Percentiles rank a stretch among this genome's conserved stretches.
Evolutionary conservation across 192 early-diverging fungal genomes (phyloP).

Genomic region (Podila epigama): DNA sequence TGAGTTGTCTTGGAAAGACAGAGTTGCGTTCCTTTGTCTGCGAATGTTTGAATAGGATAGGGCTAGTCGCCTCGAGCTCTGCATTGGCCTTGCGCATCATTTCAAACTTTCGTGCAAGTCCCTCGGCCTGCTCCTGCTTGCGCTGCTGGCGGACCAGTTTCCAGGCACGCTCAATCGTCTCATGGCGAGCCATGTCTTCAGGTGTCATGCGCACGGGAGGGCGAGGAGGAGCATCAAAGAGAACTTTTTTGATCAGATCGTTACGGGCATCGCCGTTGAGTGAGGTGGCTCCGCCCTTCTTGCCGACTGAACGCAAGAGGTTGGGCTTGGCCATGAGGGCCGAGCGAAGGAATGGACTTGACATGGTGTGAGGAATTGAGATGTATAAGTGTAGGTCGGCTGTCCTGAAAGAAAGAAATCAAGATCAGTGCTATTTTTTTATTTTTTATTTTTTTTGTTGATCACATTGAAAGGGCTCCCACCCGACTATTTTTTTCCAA

Average conservation of each 20-base stretch:
- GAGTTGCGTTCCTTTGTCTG: slow-evolving; percentile 61
- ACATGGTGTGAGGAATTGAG: slow-evolving; percentile 14
- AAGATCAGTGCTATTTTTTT: neutral
- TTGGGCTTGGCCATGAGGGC: slow-evolving; percentile 16
- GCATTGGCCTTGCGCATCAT: slow-evolving; percentile 71
- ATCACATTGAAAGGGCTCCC: too few relatives aligned
- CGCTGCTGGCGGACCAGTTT: slow-evolving; percentile 60
- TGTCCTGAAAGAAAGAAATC: too few relatives aligned
- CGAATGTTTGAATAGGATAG: slow-evolving; percentile 68
- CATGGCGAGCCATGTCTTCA: slow-evolving; percentile 68
- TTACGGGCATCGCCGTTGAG: slow-evolving; percentile 63
- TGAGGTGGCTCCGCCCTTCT: slow-evolving; percentile 30
- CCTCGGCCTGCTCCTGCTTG: slow-evolving; percentile 52
- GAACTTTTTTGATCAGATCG: slow-evolving; percentile 75
- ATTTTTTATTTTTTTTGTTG: too few relatives aligned
- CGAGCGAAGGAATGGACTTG: slow-evolving; percentile 35
- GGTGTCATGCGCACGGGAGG: slow-evolving; percentile 55
- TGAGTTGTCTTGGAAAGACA: slow-evolving; percentile 76
- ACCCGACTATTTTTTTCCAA: too few relatives aligned
- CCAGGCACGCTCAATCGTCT: slow-evolving; percentile 77
- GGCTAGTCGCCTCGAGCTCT: slow-evolving; percentile 66
- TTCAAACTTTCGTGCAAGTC: slow-evolving; percentile 64
- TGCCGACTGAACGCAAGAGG: slow-evolving; percentile 41
- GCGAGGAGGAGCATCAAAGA: slow-evolving; percentile 63
- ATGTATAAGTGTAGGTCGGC: neutral